phyloP scores from a whole-genome alignment of 2,329 filamentous ascomycete species.

The Curvularia lunata region DNA sequence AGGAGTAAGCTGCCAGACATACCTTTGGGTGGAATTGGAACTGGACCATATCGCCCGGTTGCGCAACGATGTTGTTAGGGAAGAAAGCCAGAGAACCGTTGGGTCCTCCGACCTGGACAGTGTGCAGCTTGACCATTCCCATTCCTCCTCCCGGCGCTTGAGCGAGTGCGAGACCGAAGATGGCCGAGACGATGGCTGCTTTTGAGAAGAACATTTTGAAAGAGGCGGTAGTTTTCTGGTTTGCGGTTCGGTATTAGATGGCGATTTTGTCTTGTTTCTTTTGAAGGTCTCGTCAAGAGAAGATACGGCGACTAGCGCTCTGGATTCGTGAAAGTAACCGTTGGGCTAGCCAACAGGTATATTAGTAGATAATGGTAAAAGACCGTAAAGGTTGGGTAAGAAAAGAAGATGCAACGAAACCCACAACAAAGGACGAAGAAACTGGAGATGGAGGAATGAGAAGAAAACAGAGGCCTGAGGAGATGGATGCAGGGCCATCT shows the following conservation, averaged over 20 bases:
- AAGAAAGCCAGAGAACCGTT: slow-evolving; percentile 64
- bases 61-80: slow-evolving; percentile 69
- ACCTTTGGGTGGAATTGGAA: slow-evolving; percentile 61
- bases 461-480: slow-evolving; percentile 42
- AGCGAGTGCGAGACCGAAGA: slow-evolving; percentile 39
- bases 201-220: slow-evolving; percentile 45
- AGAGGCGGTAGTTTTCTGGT: slow-evolving; percentile 11
- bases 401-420: slow-evolving; percentile 43
- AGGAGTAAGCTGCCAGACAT: slow-evolving; percentile 1
- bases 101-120: slow-evolving; percentile 68
- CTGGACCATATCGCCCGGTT: slow-evolving; percentile 63
- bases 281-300: slow-evolving; percentile 32
- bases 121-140: slow-evolving; percentile 54
- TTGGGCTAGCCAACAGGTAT: slow-evolving; percentile 47
- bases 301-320: slow-evolving; percentile 49
- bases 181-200: slow-evolving; percentile 39
- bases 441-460: slow-evolving; percentile 37
- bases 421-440: slow-evolving; percentile 32
- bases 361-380: slow-evolving; percentile 41
- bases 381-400: slow-evolving; percentile 24
- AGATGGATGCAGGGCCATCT: slow-evolving; percentile 41
- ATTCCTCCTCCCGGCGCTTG: slow-evolving; percentile 13
- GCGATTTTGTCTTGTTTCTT: slow-evolving; percentile 17
- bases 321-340: slow-evolving; percentile 12
- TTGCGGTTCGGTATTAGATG: slow-evolving; percentile 30